Base-by-base conservation (phyloP, 352 stramenopile genomes). In the Elongisporangium anandrum region DNA sequence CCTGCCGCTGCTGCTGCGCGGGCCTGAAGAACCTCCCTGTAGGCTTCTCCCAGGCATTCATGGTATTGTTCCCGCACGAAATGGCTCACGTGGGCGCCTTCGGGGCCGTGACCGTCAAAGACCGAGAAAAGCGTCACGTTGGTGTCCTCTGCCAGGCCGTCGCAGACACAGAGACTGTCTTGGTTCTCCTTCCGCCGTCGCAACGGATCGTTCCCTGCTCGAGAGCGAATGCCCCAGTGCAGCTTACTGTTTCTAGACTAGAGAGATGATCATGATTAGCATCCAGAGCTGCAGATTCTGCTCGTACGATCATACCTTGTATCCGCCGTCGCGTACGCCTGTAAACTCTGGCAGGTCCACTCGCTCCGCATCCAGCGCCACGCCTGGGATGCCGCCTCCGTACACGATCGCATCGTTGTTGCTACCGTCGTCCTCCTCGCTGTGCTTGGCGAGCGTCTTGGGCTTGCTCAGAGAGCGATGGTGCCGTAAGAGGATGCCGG, bases 171-270 rank as follows among this genome's bases (percentile, higher is more conserved):
- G 38, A 94, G 79, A 22, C 69, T 75, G 66, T 94, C 84, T 61
- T 94, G 84, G 64, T 94, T 94, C 65, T 94, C 81, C 50, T 94
- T 94, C 2, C 84, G 76, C n/a, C 84, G 78, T n/a, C 77, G 67
- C 59, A 94, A 56, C 13, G 80, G 73, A 59, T 94, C 84, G 60
- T 88, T 88, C 26, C 84, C 84, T 20, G 84, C 81, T 52, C 84
- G 73, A 6, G 67, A 83, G 39, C 75, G 66, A 21, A 63, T 59
- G 19, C 84, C 84, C 84, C 84, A 94, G 5, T 59, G 63, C 21
- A 92, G 61, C n/a, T 69, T 57, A 0, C 70, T 64, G 41, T 65
- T 83, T 2, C 60, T 10, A 0, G 84, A 87, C 59, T 75, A 53
- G 1, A 67, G 9, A 3, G 26, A 26, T 26, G 2, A 26, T 8